A percentile compares a stretch with the other conserved stretches of the same genome.
These are phyloP conservation scores for Canariomyces notabilis DNA, from an alignment of 2,329 filamentous ascomycete species.

Conservation along the genomic window DNA sequence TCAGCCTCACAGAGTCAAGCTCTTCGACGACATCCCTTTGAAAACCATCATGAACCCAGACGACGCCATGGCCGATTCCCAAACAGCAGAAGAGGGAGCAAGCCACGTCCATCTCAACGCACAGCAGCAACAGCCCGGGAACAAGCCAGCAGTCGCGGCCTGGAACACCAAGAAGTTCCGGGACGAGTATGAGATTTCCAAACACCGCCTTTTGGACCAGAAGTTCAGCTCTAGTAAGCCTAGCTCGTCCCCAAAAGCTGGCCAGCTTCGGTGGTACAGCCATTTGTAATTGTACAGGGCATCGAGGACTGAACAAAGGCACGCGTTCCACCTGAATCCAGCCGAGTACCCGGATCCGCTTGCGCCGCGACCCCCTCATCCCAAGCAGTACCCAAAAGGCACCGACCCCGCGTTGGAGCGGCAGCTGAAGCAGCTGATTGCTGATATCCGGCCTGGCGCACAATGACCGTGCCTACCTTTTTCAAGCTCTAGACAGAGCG, in stretches of 20 bases:
- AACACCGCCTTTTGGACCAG: slow-evolving; percentile 38
- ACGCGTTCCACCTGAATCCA: too few relatives aligned
- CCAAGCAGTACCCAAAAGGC: slow-evolving; percentile 19
- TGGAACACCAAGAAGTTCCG: slow-evolving; percentile 33
- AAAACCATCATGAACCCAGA: slow-evolving; percentile 20
- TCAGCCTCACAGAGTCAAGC: neutral
- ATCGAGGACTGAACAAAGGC: too few relatives aligned
- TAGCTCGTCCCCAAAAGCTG: too few relatives aligned
- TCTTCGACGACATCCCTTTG: too few relatives aligned
- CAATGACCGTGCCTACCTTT: too few relatives aligned
- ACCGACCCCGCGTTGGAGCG: slow-evolving; percentile 35
- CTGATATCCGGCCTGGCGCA: slow-evolving; percentile 28
- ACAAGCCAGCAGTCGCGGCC: slow-evolving; percentile 9
- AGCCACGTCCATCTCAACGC: neutral
- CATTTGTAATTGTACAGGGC: too few relatives aligned
- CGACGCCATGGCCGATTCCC: slow-evolving; percentile 23
- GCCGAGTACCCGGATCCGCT: slow-evolving; percentile 46
- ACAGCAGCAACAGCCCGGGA: slow-evolving; percentile 1
- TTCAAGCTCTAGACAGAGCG: too few relatives aligned
- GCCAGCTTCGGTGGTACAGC: too few relatives aligned
- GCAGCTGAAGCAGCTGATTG: slow-evolving; percentile 34
- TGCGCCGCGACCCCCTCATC: slow-evolving; percentile 29
- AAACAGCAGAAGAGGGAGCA: neutral
- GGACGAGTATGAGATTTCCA: slow-evolving; percentile 40
- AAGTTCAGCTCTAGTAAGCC: slow-evolving; percentile 43